Conservation (phyloP, 2,329 filamentous ascomycete genomes). For the Nemania serpens region DNA sequence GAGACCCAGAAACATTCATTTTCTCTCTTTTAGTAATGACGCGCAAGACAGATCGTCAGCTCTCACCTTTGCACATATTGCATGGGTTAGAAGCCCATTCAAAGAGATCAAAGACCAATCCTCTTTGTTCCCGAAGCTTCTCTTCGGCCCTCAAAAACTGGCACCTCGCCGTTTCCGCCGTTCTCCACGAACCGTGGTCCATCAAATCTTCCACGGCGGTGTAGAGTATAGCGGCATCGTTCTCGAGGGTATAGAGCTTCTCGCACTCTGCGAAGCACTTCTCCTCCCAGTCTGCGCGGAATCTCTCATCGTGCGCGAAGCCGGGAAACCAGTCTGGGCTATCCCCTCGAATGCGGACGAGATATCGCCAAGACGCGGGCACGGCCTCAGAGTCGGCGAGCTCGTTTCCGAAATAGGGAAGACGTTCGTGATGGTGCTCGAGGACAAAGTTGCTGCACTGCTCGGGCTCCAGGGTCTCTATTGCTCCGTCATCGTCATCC, state of each 20-base stretch:
- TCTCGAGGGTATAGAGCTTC: slow-evolving; percentile 18
- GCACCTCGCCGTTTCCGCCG: neutral
- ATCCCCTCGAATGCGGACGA: neutral
- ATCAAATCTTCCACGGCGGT: slow-evolving; percentile 17
- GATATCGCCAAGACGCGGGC: slow-evolving; percentile 28
- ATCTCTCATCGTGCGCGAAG: slow-evolving; percentile 6
- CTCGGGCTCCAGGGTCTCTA: slow-evolving; percentile 24
- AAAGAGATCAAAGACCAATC: neutral
- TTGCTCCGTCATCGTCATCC: neutral
- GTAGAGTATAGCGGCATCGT: slow-evolving; percentile 15
- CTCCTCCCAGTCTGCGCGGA: slow-evolving; percentile 2
- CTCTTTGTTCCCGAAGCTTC: slow-evolving; percentile 13
- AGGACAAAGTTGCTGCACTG: slow-evolving; percentile 28
- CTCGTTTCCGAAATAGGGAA: slow-evolving; percentile 29
- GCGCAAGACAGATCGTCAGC: neutral
- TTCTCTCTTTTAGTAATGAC: neutral
- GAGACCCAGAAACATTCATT: neutral
- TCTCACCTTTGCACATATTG: neutral
- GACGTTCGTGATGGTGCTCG: slow-evolving; percentile 31
- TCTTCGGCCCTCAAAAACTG: neutral
- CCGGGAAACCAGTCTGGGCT: neutral
- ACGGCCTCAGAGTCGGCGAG: neutral
- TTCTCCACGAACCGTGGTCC: neutral
- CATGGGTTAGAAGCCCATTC: slow-evolving; percentile 9
- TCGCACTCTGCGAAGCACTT: slow-evolving; percentile 18